A percentile compares a stretch with the other conserved stretches of the same genome.
These are phyloP conservation scores for Beauveria sp. DNA, from an alignment of 2,329 filamentous ascomycete species.

Conservation along the genomic window DNA sequence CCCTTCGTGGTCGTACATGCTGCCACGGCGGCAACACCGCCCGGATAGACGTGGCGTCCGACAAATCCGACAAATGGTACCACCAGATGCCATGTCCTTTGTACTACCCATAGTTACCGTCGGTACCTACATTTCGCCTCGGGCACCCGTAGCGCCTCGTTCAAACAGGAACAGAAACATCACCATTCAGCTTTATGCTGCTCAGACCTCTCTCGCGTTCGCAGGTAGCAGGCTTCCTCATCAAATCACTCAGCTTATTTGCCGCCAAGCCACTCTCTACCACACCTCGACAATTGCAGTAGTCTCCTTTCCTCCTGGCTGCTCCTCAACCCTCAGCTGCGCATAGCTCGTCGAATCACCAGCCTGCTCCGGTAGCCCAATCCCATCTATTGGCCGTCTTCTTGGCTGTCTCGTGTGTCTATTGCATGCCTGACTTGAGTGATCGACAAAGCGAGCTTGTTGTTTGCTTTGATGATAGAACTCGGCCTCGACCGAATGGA, in stretches of 20 bases:
- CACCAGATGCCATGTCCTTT: not conserved
- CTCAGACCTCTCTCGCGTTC: not conserved
- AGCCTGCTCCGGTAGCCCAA: not conserved
- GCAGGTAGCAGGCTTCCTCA: not conserved
- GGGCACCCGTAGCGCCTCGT: not conserved
- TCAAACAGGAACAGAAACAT: not conserved
- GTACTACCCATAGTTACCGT: not conserved
- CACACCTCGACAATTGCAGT: not conserved
- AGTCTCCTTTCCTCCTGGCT: not conserved
- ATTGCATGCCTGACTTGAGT: not conserved
- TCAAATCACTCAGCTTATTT: constrained; percentile 9
- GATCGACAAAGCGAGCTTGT: not conserved
- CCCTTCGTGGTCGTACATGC: not conserved
- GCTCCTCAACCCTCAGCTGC: not conserved
- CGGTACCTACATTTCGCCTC: not conserved
- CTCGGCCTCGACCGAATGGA: not conserved
- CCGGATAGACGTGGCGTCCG: not conserved
- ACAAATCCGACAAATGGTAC: not conserved
- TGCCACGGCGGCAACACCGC: not conserved
- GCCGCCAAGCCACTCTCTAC: not conserved
- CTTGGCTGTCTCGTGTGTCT: not conserved
- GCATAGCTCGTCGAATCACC: not conserved
- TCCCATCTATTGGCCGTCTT: not conserved
- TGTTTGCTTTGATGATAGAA: not conserved
- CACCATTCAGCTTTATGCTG: not conserved